A percentile compares a stretch with the other conserved stretches of the same genome.
Conservation (phyloP, 768 basidiomycete species). For the Panus rudis region DNA sequence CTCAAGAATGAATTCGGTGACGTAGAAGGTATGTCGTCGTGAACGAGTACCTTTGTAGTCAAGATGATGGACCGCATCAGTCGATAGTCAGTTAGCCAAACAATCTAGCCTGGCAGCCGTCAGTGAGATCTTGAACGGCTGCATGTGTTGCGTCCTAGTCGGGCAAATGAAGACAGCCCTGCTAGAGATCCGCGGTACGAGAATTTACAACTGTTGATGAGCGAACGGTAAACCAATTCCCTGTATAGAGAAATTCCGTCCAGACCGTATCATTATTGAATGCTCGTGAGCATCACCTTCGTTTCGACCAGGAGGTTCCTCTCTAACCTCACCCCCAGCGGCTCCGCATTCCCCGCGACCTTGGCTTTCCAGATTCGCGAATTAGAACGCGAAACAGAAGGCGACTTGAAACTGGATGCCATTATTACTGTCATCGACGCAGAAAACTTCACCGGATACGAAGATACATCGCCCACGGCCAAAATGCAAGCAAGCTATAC, state of each 20-base stretch:
- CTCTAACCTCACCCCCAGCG: conserved; percentile 36
- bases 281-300: conserved; percentile 64
- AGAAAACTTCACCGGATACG: conserved; percentile 89
- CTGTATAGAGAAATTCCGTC: conserved; percentile 65
- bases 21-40: conserved; percentile 56
- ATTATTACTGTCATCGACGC: conserved; percentile 90
- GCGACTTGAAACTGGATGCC: conserved; percentile 78
- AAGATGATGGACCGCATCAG: conserved; percentile 29
- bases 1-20: conserved; percentile 98
- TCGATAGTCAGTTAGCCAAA: conserved; percentile 86
- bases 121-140: conserved; percentile 93
- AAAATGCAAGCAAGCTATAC: conserved; percentile 96
- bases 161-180: conserved; percentile 92
- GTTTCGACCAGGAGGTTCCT: background rate
- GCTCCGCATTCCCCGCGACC: conserved; percentile 93
- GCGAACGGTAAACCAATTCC: background rate
- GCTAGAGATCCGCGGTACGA: conserved; percentile 72
- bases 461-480: conserved; percentile 86
- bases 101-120: conserved; percentile 82
- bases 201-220: background rate
- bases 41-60: background rate
- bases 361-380: conserved; percentile 92
- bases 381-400: conserved; percentile 69
- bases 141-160: conserved; percentile 93
- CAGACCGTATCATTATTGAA: conserved; percentile 92